phyloP scores from a whole-genome alignment of 176 grass and related monocot genomes.

The Urochloa ruziziensis region DNA sequence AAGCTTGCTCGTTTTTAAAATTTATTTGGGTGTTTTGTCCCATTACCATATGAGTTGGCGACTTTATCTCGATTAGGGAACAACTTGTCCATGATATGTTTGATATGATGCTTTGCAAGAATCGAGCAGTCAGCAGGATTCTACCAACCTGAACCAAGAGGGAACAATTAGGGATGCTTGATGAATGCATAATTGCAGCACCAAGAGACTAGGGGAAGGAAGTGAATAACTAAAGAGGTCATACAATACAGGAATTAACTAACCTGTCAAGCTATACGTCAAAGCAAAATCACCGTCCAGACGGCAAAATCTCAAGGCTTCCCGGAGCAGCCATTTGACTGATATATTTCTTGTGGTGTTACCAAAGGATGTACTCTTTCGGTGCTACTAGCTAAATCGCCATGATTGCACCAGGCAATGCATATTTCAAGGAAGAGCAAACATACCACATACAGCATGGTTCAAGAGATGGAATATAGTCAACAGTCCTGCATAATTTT shows the following conservation, averaged over 20 bases:
- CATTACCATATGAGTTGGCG: constrained; percentile 27
- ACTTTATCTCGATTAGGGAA: neutral
- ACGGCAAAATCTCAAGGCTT: constrained; percentile 11
- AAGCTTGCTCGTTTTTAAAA: constrained; percentile 10
- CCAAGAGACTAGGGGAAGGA: neutral
- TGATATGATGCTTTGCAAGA: constrained; percentile 12
- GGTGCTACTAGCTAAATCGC: constrained; percentile 19
- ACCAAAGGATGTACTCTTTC: constrained; percentile 16
- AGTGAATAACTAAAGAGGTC: neutral
- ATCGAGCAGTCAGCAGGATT: constrained; percentile 3
- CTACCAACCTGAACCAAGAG: constrained; percentile 11
- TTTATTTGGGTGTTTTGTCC: constrained; percentile 8
- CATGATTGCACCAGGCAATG: constrained; percentile 20
- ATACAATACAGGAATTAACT: constrained; percentile 2
- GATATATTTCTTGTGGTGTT: constrained; percentile 29
- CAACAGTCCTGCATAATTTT: constrained; percentile 23
- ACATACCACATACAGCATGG: constrained; percentile 1
- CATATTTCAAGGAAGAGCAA: constrained; percentile 15
- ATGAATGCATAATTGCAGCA: constrained; percentile 1
- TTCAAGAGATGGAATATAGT: neutral
- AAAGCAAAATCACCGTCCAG: constrained; percentile 28
- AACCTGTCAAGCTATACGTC: neutral
- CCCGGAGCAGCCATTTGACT: constrained; percentile 23
- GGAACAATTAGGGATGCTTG: neutral
- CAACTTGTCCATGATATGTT: neutral